phyloP scores from a whole-genome alignment of 257 asterid species.

The Scutellaria baicalensis region DNA sequence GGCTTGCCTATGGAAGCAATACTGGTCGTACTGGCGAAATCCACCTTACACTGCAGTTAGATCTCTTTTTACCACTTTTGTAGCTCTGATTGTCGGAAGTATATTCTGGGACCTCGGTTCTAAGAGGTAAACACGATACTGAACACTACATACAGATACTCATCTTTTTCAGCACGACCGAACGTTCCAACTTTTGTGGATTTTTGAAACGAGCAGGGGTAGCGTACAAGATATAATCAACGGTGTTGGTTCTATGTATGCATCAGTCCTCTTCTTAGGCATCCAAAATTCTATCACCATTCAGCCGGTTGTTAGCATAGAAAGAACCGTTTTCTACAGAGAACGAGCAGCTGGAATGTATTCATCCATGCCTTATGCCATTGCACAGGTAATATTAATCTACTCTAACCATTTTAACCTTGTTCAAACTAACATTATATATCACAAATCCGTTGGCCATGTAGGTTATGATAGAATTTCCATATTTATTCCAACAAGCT shows the following conservation, averaged over 20 bases:
- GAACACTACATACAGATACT: not conserved
- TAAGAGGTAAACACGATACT: slow-evolving; percentile 24
- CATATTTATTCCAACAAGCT: slow-evolving; percentile 39
- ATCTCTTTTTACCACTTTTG: slow-evolving; percentile 27
- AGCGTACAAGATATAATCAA: slow-evolving; percentile 20
- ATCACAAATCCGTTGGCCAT: not conserved
- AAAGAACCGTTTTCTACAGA: slow-evolving; percentile 46
- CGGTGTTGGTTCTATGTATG: slow-evolving; percentile 31
- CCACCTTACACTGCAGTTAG: slow-evolving; percentile 46
- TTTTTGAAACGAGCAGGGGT: slow-evolving; percentile 20
- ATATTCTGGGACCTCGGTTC: slow-evolving; percentile 60
- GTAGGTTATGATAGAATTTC: slow-evolving; percentile 45
- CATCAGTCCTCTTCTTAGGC: slow-evolving; percentile 36
- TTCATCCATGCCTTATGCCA: slow-evolving; percentile 51
- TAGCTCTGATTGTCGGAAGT: slow-evolving; percentile 38
- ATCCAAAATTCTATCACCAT: slow-evolving; percentile 21
- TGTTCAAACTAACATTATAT: not conserved
- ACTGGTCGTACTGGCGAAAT: slow-evolving; percentile 58
- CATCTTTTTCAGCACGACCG: not conserved
- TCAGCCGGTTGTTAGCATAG: slow-evolving; percentile 40
- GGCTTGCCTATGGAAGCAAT: slow-evolving; percentile 54
- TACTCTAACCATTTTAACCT: not conserved
- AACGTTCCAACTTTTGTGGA: too few relatives aligned
- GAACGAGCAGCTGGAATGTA: slow-evolving; percentile 62
- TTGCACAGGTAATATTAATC: slow-evolving; percentile 30